phyloP scores from a whole-genome alignment of 2,329 filamentous ascomycete genomes.

The Raffaelea arxii region DNA sequence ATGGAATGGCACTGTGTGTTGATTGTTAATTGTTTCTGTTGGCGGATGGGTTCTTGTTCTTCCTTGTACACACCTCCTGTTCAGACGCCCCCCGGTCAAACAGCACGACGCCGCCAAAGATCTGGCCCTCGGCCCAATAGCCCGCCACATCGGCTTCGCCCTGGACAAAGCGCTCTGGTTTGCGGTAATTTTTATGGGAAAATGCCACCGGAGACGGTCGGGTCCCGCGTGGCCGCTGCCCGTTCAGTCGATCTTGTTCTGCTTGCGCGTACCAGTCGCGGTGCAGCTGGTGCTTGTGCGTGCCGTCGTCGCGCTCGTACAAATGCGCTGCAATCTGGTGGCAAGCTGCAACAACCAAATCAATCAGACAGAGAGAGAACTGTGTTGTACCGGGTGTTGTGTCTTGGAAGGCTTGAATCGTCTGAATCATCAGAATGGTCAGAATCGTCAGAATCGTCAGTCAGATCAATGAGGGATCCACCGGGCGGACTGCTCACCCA shows the following conservation, averaged over 20 bases:
- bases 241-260: neutral
- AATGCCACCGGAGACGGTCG: neutral
- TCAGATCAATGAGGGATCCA: too few species aligned
- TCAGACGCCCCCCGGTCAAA: neutral
- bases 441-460: neutral
- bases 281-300: neutral
- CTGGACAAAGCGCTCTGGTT: neutral
- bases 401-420: neutral
- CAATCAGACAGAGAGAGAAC: neutral
- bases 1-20: neutral
- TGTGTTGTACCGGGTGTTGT: neutral
- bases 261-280: neutral
- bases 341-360: neutral
- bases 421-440: neutral
- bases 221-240: neutral
- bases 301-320: neutral
- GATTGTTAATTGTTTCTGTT: too few species aligned
- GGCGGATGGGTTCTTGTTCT: too few species aligned
- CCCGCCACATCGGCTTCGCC: neutral
- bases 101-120: neutral
- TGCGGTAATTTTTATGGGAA: neutral
- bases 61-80: neutral
- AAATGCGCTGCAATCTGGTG: neutral
- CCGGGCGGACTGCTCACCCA: neutral
- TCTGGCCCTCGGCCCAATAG: neutral